Conservation (phyloP, 257 asterid genomes). For the Jaltomata sinuosa region DNA sequence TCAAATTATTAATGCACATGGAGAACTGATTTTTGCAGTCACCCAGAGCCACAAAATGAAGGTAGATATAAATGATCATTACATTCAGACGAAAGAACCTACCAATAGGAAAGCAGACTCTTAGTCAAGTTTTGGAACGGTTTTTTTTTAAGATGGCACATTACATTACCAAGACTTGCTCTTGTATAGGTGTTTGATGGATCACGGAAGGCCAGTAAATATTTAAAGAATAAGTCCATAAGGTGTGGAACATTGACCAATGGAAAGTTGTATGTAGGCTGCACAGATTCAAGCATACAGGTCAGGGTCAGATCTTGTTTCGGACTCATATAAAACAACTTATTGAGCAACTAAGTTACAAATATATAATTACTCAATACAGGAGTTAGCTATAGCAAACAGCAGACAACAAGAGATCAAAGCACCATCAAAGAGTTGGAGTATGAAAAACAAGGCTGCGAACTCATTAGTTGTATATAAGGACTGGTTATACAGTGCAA, state of each 20-base stretch:
- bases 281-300: conserved; percentile 80
- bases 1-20: conserved; percentile 46
- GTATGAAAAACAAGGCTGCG: conserved; percentile 56
- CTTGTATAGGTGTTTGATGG: conserved; percentile 44
- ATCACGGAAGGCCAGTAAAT: conserved; percentile 49
- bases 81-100: not conserved
- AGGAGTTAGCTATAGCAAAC: conserved; percentile 53
- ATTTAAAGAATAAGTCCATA: conserved; percentile 58
- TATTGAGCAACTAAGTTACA: not conserved
- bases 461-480: conserved; percentile 53
- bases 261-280: conserved; percentile 77
- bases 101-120: not conserved
- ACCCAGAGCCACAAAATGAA: conserved; percentile 60
- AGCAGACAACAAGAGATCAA: conserved; percentile 67
- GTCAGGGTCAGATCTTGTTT: conserved; percentile 13
- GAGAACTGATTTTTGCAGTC: conserved; percentile 51
- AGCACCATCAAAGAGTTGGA: conserved; percentile 71
- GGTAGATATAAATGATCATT: conserved; percentile 24
- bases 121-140: not conserved
- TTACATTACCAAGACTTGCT: not conserved
- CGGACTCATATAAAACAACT: not conserved
- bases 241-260: conserved; percentile 44
- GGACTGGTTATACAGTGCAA: conserved; percentile 72
- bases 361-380: conserved; percentile 3
- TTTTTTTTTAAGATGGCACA: not conserved